These are phyloP conservation scores for Stephania cephalantha DNA, from an alignment of 164 flowering plant genomes.

Conservation along the genomic window DNA sequence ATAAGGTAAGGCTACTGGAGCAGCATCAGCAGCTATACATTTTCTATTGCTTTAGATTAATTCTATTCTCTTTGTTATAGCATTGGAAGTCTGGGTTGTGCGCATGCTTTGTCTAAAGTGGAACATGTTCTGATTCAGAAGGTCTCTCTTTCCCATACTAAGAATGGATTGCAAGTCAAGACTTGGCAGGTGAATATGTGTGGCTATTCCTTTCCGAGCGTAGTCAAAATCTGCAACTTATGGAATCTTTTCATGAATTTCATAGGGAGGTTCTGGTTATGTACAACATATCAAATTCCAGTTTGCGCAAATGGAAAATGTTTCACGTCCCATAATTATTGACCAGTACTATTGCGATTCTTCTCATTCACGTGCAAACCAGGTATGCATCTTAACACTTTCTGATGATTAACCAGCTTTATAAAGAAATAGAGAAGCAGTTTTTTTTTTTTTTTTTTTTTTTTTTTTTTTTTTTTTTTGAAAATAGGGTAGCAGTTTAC, in stretches of 20 bases:
- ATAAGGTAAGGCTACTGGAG: conserved; percentile 51
- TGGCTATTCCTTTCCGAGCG: not conserved
- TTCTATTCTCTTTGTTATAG: conserved; percentile 24
- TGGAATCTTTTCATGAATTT: conserved; percentile 8
- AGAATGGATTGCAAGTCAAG: conserved; percentile 83
- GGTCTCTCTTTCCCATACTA: conserved; percentile 54
- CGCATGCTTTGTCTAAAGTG: conserved; percentile 39
- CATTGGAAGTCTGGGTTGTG: conserved; percentile 87
- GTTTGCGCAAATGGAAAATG: conserved; percentile 70
- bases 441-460: too few species aligned
- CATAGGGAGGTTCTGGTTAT: conserved; percentile 84
- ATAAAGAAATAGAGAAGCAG: too few species aligned
- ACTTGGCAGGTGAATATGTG: conserved; percentile 78
- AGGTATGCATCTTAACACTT: conserved; percentile 37
- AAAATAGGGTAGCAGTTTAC: too few species aligned
- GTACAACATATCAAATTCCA: conserved; percentile 44
- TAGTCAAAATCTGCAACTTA: not conserved
- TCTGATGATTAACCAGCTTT: not conserved
- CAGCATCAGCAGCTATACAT: not conserved
- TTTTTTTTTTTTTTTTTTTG: too few species aligned
- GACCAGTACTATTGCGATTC: conserved; percentile 96
- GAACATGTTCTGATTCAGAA: conserved; percentile 55
- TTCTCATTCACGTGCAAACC: conserved; percentile 52
- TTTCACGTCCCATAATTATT: conserved; percentile 77
- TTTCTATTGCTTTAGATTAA: conserved; percentile 2